phyloP scores from a whole-genome alignment of 2,329 filamentous ascomycete genomes.

The Phyllosticta citriasiana region DNA sequence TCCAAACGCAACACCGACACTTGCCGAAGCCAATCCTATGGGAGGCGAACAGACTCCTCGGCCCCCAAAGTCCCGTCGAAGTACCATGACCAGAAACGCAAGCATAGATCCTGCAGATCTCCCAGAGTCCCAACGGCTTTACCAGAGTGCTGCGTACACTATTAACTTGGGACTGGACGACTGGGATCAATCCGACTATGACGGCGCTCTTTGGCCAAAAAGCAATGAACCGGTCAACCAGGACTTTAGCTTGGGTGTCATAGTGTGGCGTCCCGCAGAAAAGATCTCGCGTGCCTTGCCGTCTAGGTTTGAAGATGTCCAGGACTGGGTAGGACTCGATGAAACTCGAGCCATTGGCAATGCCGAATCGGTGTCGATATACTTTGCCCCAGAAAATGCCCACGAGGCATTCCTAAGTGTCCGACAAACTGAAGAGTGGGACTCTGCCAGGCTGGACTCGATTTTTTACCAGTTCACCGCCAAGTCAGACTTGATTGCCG shows the following conservation, averaged over 20 bases:
- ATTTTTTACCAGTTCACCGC: conserved; percentile 38
- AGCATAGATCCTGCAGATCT: conserved; percentile 1
- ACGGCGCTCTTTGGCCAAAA: conserved; percentile 35
- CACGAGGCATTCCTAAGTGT: conserved; percentile 38
- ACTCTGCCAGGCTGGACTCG: conserved; percentile 39
- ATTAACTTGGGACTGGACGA: conserved; percentile 28
- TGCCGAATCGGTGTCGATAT: conserved; percentile 40
- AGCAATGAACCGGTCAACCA: conserved; percentile 35
- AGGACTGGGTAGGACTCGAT: conserved; percentile 23
- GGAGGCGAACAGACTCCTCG: background rate
- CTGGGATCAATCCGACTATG: conserved; percentile 34
- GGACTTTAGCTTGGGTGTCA: conserved; percentile 35
- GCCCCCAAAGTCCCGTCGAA: conserved; percentile 6
- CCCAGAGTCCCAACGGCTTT: conserved; percentile 7
- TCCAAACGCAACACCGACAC: background rate
- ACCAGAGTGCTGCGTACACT: conserved; percentile 11
- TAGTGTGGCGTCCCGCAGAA: conserved; percentile 34
- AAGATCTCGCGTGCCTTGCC: conserved; percentile 34
- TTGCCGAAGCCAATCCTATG: background rate
- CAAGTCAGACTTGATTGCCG: conserved; percentile 31
- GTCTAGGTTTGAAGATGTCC: conserved; percentile 30
- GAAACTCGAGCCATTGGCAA: conserved; percentile 30
- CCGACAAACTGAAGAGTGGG: conserved; percentile 40
- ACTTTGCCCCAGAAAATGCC: conserved; percentile 34
- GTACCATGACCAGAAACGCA: background rate